Base-by-base conservation (phyloP, 495 filamentous ascomycete genomes). In the Penicillium taxi region DNA sequence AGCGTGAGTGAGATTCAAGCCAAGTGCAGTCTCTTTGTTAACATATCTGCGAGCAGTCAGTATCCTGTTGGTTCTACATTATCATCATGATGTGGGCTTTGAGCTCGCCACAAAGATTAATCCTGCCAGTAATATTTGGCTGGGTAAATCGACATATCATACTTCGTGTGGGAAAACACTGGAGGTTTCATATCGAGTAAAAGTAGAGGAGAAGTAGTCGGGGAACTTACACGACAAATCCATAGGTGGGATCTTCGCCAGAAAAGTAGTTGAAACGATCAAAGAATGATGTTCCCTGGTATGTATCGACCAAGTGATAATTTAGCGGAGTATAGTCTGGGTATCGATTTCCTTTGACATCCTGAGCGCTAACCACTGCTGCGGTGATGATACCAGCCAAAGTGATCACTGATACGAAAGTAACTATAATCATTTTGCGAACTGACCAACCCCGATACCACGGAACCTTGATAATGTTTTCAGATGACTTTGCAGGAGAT, bases 341-440 rank as follows among this genome's bases (percentile, higher is more conserved):
- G 48, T 80, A 78, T 13, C 56, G 55, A 26, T 63, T 68, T 1
- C 58, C 56, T 39, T 61, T 59, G 19, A 61, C 59, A 8, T 65
- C 73, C 4, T 72, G 59, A 3, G 74, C 70, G 9, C 68, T 70
- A n/a, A 81, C 66, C 7, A 76, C 59, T n/a, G 72, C 53, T 1
- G 66, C 59, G 6, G 76, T 52, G 2, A 80, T 50, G 8, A 74
- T 45, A 3, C 70, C 53, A 1, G 70, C 37, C 1, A 56, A 44
- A 3, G 43, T 54, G 14, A 45, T 35, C 1, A 28, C 55, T 11
- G 53, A 50, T 18, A 70, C 53, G n/a, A n/a, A n/a, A n/a, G n/a
- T n/a, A n/a, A n/a, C n/a, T n/a, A n/a, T n/a, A 13, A 69, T 40
- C 56, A 63, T 71, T 14, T 53, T 64, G 36, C 61, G 64, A 44